Percentiles rank a stretch among this genome's conserved stretches.
Evolutionary conservation across 495 filamentous ascomycete genomes (phyloP).

Genomic region (Neurospora sp.): DNA sequence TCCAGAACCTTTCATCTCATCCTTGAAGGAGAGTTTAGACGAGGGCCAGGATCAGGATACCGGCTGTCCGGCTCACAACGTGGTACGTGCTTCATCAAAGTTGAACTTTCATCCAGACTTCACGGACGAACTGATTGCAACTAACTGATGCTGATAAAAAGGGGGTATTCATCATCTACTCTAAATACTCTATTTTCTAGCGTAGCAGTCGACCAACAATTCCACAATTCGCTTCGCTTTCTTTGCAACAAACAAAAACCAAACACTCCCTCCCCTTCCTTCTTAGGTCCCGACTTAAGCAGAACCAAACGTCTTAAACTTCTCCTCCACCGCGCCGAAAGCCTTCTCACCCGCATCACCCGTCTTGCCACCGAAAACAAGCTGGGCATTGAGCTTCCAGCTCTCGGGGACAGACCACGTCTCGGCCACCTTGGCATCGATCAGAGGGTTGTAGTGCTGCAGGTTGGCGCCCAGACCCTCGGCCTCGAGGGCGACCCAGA

Average conservation of each 20-base stretch:
- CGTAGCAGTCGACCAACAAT: no score
- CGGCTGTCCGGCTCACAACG: not conserved
- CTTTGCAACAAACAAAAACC: not conserved
- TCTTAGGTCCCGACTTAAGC: slow-evolving; percentile 17
- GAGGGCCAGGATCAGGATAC: not conserved
- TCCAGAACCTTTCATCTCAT: not conserved
- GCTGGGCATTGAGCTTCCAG: slow-evolving; percentile 52
- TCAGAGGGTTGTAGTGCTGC: slow-evolving; percentile 64
- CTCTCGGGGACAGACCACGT: slow-evolving; percentile 48
- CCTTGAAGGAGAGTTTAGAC: not conserved
- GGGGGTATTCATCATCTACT: not conserved
- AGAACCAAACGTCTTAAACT: slow-evolving; percentile 35
- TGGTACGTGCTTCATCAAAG: not conserved
- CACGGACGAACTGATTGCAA: not conserved
- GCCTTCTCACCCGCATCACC: slow-evolving; percentile 44
- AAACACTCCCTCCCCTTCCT: not conserved
- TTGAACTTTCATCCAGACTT: not conserved
- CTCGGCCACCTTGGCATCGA: slow-evolving; percentile 46
- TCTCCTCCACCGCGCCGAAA: slow-evolving; percentile 45
- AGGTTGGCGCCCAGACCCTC: slow-evolving; percentile 66
- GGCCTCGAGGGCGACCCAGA: slow-evolving; percentile 58
- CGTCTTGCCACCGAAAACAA: slow-evolving; percentile 50
- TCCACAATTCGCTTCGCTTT: not conserved
- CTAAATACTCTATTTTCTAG: not conserved
- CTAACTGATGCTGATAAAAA: not conserved